These are phyloP conservation scores for Musa balbisiana DNA, from an alignment of 202 grass and related monocot species.

Conservation along the genomic window DNA sequence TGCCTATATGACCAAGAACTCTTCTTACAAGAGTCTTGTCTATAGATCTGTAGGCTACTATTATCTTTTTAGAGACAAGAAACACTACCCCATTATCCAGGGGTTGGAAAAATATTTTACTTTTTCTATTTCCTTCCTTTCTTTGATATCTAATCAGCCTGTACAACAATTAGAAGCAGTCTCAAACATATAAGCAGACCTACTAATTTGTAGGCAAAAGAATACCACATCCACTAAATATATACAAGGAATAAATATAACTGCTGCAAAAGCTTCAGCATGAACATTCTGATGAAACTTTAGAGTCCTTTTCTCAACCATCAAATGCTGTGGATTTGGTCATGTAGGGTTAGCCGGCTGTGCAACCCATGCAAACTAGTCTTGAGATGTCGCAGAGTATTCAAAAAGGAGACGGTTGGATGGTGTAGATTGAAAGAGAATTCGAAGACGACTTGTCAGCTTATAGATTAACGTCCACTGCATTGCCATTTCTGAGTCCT, in stretches of 20 bases:
- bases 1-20: no score
- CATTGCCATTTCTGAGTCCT: constrained; percentile 99
- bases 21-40: no score
- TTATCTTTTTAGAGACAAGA: not conserved
- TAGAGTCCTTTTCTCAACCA: not conserved
- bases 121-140: not conserved
- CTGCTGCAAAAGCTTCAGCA: not conserved
- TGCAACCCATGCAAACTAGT: constrained; percentile 24
- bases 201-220: constrained; percentile 1
- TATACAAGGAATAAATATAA: not conserved
- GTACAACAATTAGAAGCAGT: not conserved
- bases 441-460: constrained; percentile 72
- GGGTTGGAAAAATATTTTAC: not conserved
- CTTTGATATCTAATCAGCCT: not conserved
- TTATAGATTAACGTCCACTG: constrained; percentile 93
- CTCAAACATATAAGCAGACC: constrained; percentile 4
- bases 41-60: not conserved
- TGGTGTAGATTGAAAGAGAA: constrained; percentile 91
- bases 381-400: constrained; percentile 83
- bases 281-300: not conserved
- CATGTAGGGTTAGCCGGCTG: not conserved
- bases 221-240: not conserved
- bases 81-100: not conserved
- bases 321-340: not conserved
- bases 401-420: constrained; percentile 98